Percentiles rank a stretch among this genome's conserved stretches.
Conservation (phyloP, 1,139 yeast genomes). For the Blastobotrys proliferans region DNA sequence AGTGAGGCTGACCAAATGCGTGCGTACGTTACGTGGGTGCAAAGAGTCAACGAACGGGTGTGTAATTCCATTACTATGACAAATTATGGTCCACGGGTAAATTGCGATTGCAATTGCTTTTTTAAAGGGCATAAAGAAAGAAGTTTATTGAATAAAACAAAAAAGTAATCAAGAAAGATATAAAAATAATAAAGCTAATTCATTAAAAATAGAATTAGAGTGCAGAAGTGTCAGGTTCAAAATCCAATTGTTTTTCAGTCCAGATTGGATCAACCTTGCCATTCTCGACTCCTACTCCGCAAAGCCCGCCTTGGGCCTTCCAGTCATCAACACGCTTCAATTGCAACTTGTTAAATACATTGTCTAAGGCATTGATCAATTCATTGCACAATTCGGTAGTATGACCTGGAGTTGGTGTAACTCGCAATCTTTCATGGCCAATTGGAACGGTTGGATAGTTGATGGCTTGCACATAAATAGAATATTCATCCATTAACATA, state of each 20-base stretch:
- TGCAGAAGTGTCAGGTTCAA: slow-evolving; percentile 12
- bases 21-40: no score
- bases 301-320: slow-evolving; percentile 74
- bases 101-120: no score
- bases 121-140: no score
- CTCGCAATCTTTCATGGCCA: slow-evolving; percentile 92
- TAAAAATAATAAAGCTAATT: no score
- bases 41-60: no score
- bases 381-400: slow-evolving; percentile 69
- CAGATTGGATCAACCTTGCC: slow-evolving; percentile 56
- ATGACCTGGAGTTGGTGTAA: slow-evolving; percentile 98
- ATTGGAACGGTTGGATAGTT: slow-evolving; percentile 97
- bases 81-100: no score
- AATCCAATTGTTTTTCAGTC: slow-evolving; percentile 74
- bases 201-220: not conserved
- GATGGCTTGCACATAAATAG: slow-evolving; percentile 94
- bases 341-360: slow-evolving; percentile 69
- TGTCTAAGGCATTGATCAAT: slow-evolving; percentile 72
- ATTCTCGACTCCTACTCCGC: slow-evolving; percentile 68
- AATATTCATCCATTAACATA: slow-evolving; percentile 73
- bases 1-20: no score
- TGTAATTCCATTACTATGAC: no score
- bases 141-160: not conserved
- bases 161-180: not conserved
- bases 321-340: slow-evolving; percentile 77